Conservation (phyloP, 2,329 filamentous ascomycete genomes). For the Aspergillus sp. region DNA sequence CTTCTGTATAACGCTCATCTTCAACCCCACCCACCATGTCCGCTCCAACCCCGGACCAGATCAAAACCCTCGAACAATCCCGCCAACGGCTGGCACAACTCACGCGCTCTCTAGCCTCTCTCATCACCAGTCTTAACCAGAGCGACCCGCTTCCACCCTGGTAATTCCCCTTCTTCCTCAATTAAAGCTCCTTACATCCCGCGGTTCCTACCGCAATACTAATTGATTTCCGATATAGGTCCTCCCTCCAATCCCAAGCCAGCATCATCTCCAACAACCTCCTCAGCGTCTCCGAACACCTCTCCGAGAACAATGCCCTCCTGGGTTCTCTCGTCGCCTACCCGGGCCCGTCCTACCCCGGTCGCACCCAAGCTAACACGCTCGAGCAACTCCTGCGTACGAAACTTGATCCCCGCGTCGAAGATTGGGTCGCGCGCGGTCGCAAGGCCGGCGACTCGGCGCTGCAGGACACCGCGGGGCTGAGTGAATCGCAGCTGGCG, state of each 20-base stretch:
- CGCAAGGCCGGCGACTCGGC: slow-evolving; percentile 31
- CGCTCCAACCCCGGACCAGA: slow-evolving; percentile 40
- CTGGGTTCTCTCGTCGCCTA: slow-evolving; percentile 71
- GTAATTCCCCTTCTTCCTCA: slow-evolving; percentile 45
- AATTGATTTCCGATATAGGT: slow-evolving; percentile 44
- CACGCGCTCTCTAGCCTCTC: slow-evolving; percentile 64
- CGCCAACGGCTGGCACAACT: slow-evolving; percentile 68
- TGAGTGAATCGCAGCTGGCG: slow-evolving; percentile 52
- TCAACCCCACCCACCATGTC: slow-evolving; percentile 29
- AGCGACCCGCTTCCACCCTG: slow-evolving; percentile 67
- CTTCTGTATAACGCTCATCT: background rate
- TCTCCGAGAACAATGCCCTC: slow-evolving; percentile 65
- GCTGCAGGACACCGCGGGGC: slow-evolving; percentile 14
- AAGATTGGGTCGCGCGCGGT: slow-evolving; percentile 68
- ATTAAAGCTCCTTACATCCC: background rate
- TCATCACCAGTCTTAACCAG: slow-evolving; percentile 60
- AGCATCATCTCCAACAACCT: slow-evolving; percentile 72
- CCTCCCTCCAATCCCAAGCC: slow-evolving; percentile 70
- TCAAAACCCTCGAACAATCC: slow-evolving; percentile 68
- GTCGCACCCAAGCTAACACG: slow-evolving; percentile 60
- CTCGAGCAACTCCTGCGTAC: slow-evolving; percentile 74
- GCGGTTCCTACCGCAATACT: background rate
- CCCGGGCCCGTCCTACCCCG: slow-evolving; percentile 73
- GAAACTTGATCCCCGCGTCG: slow-evolving; percentile 76
- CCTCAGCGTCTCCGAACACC: slow-evolving; percentile 62